Percentiles rank a stretch among this genome's conserved stretches.
These are phyloP conservation scores for Aureobasidium sp. DNA, from an alignment of 2,329 filamentous ascomycete genomes.

Conservation along the genomic window DNA sequence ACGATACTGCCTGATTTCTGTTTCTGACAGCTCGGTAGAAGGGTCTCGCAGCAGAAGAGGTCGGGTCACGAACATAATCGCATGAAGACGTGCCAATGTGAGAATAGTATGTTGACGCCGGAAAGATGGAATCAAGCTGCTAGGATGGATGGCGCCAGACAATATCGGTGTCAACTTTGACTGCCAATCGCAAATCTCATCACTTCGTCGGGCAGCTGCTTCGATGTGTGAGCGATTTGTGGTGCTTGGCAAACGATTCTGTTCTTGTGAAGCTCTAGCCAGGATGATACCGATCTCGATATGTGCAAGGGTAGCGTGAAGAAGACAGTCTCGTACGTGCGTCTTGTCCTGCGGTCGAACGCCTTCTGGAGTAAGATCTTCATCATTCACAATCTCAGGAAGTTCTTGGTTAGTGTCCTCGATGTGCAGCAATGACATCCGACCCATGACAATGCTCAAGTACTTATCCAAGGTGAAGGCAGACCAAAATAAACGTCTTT, in stretches of 20 bases:
- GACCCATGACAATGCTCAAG: slow-evolving; percentile 33
- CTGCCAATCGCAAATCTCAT: slow-evolving; percentile 41
- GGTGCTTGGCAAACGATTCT: slow-evolving; percentile 20
- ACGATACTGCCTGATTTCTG: neutral
- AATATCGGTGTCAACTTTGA: slow-evolving; percentile 39
- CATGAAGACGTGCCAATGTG: slow-evolving; percentile 49
- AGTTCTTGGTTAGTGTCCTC: slow-evolving; percentile 28
- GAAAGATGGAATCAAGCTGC: slow-evolving; percentile 43
- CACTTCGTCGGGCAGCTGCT: slow-evolving; percentile 35
- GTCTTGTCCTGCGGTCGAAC: slow-evolving; percentile 27
- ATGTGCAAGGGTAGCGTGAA: slow-evolving; percentile 27
- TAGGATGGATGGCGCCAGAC: slow-evolving; percentile 37
- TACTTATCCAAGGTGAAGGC: slow-evolving; percentile 36
- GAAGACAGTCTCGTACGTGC: slow-evolving; percentile 25
- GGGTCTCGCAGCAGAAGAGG: slow-evolving; percentile 42
- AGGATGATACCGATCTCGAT: slow-evolving; percentile 25
- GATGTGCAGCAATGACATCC: slow-evolving; percentile 32
- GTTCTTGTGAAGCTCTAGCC: slow-evolving; percentile 26
- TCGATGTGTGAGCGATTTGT: slow-evolving; percentile 21
- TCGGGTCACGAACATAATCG: slow-evolving; percentile 50
- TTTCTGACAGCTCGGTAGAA: neutral
- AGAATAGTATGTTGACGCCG: slow-evolving; percentile 49
- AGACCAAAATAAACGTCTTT: slow-evolving; percentile 34
- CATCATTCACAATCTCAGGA: slow-evolving; percentile 26
- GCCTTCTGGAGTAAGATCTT: slow-evolving; percentile 20